Evolutionary conservation across 176 grass and related monocot species (phyloP).

Genomic region (Bolboschoenus planiculmis): DNA sequence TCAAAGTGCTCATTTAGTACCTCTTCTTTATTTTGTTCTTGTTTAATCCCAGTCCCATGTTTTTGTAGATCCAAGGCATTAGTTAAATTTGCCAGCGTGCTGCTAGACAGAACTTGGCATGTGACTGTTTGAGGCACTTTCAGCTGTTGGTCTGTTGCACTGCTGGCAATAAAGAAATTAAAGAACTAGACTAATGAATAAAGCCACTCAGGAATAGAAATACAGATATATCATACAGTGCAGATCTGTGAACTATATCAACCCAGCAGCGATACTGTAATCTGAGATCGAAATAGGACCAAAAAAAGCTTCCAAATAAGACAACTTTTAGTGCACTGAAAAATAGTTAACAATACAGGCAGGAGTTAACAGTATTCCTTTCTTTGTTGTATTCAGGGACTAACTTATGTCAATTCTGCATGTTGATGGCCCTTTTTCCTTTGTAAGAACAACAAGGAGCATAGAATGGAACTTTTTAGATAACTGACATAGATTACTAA

Average conservation of each 20-base stretch:
- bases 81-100: constrained; percentile 49
- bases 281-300: background rate
- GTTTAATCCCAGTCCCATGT: constrained; percentile 4
- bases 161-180: constrained; percentile 16
- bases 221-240: background rate
- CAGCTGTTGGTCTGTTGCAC: constrained; percentile 48
- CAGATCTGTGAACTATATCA: background rate
- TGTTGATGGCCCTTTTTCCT: background rate
- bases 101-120: constrained; percentile 85
- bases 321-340: background rate
- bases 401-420: background rate
- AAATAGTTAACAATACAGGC: background rate
- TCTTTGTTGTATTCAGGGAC: background rate
- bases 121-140: constrained; percentile 68
- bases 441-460: background rate
- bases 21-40: constrained; percentile 13
- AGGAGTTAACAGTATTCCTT: background rate
- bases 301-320: background rate
- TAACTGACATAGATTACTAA: background rate
- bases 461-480: background rate
- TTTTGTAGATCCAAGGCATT: constrained; percentile 38
- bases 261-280: background rate
- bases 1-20: background rate
- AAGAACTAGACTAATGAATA: background rate
- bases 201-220: background rate